Evolutionary conservation across 305 asterid species (phyloP).

Genomic region (Solanum hybrid): DNA sequence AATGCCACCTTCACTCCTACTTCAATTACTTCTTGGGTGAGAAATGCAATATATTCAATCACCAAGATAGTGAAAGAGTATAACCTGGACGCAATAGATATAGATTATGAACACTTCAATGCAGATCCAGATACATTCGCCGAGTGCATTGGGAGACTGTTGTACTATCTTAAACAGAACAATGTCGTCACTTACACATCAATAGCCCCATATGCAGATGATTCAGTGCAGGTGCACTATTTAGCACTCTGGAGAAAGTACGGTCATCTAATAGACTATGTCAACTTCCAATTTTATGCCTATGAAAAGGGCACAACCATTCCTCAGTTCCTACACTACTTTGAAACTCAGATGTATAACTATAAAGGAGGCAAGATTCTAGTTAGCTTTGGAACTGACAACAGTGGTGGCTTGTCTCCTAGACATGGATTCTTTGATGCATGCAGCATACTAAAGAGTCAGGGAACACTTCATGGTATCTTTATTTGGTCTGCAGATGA

Average conservation of each 20-base stretch:
- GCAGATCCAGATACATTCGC: constrained; percentile 54
- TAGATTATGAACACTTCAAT: constrained; percentile 54
- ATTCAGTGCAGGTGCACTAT: constrained; percentile 37
- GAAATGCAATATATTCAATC: constrained; percentile 42
- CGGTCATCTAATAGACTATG: constrained; percentile 53
- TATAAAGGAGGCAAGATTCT: constrained; percentile 48
- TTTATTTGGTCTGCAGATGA: constrained; percentile 62
- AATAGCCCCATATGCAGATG: constrained; percentile 53
- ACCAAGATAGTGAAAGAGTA: constrained; percentile 28
- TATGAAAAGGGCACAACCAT: constrained; percentile 34
- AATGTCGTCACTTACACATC: constrained; percentile 38
- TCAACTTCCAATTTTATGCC: constrained; percentile 70
- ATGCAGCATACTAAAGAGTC: constrained; percentile 29
- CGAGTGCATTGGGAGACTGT: constrained; percentile 48
- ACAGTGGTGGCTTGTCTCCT: constrained; percentile 56
- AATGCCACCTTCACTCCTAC: constrained; percentile 26
- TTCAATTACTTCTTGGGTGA: constrained; percentile 36
- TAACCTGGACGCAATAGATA: constrained; percentile 45
- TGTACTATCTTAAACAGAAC: constrained; percentile 42
- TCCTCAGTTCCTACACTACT: constrained; percentile 43
- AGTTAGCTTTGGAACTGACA: constrained; percentile 61
- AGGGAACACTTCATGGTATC: constrained; percentile 52
- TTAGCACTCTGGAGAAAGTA: constrained; percentile 55
- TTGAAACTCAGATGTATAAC: constrained; percentile 38
- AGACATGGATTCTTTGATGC: constrained; percentile 54